A percentile compares a stretch with the other conserved stretches of the same genome.
phyloP scores from a whole-genome alignment of 352 stramenopile species.

The Thalassiosira allenii region DNA sequence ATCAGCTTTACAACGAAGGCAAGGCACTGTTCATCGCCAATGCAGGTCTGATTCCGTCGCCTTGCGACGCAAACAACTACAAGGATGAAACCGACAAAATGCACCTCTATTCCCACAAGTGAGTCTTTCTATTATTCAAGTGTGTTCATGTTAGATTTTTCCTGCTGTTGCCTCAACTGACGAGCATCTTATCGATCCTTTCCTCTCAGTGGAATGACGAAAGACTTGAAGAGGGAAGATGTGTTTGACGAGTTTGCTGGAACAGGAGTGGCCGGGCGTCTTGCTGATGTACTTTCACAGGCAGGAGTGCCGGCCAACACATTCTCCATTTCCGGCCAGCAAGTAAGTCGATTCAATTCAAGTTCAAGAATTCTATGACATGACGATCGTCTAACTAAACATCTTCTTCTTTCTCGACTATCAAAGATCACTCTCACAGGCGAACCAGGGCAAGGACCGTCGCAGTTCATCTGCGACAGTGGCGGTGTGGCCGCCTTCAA shows the following conservation, averaged over 20 bases:
- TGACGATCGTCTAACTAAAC: too few relatives aligned
- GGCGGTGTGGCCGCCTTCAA: conserved; percentile 56
- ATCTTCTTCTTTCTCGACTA: too few relatives aligned
- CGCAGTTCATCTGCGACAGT: conserved; percentile 38
- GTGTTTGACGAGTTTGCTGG: conserved; percentile 11
- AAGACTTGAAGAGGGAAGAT: conserved; percentile 41
- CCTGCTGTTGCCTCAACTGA: too few relatives aligned
- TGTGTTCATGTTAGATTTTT: too few relatives aligned
- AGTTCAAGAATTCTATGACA: too few relatives aligned
- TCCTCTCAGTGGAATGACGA: conserved; percentile 68
- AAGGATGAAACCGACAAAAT: conserved; percentile 17
- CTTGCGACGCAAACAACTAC: conserved; percentile 60
- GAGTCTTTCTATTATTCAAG: too few relatives aligned
- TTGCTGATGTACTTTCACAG: conserved; percentile 56
- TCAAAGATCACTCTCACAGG: conserved; percentile 38
- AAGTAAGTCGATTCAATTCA: too few relatives aligned
- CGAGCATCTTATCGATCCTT: conserved; percentile 65
- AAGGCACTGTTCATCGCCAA: conserved; percentile 78
- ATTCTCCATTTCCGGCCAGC: conserved; percentile 57
- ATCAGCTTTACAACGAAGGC: conserved; percentile 69
- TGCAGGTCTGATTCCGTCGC: conserved; percentile 69
- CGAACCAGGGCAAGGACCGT: conserved; percentile 28
- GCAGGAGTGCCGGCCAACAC: conserved; percentile 47
- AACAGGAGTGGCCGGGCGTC: conserved; percentile 56
- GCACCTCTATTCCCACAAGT: too few relatives aligned